phyloP scores from a whole-genome alignment of 208 protist species.

The Trichomonas tenax region DNA sequence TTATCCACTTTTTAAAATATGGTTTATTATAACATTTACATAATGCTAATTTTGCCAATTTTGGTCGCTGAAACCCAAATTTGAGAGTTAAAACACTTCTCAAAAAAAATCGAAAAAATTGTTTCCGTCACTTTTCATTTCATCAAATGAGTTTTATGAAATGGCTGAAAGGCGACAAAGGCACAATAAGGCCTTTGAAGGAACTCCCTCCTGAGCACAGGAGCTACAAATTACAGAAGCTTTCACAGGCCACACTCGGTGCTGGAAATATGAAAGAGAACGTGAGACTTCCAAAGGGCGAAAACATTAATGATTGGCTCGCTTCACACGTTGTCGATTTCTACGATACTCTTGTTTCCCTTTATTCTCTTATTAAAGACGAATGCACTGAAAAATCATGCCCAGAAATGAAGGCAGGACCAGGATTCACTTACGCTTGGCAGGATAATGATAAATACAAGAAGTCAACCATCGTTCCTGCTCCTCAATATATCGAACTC shows the following conservation, averaged over 20 bases:
- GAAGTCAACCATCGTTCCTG: constrained; percentile 72
- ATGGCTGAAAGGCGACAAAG: background rate
- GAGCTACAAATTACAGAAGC: constrained; percentile 37
- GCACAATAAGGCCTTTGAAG: constrained; percentile 37
- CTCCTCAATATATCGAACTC: constrained; percentile 84
- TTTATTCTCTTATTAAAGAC: constrained; percentile 89
- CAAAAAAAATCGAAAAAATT: too few species aligned
- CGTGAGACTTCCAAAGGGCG: constrained; percentile 32
- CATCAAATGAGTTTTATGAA: background rate
- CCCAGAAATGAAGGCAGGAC: constrained; percentile 65
- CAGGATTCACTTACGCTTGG: constrained; percentile 55
- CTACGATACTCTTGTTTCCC: constrained; percentile 94
- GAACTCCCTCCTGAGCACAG: constrained; percentile 30
- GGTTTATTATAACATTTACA: too few species aligned
- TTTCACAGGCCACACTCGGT: constrained; percentile 36
- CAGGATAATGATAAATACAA: constrained; percentile 75
- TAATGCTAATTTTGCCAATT: too few species aligned
- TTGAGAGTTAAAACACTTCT: too few species aligned
- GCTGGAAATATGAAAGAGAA: constrained; percentile 31
- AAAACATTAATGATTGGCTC: constrained; percentile 40
- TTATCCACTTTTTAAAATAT: too few species aligned
- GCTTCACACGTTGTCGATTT: constrained; percentile 75
- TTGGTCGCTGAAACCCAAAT: too few species aligned
- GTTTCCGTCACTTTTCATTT: too few species aligned
- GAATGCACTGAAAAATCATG: constrained; percentile 82